Base-by-base conservation (phyloP, 2,329 filamentous ascomycete genomes). In the Fusarium agapanthi region DNA sequence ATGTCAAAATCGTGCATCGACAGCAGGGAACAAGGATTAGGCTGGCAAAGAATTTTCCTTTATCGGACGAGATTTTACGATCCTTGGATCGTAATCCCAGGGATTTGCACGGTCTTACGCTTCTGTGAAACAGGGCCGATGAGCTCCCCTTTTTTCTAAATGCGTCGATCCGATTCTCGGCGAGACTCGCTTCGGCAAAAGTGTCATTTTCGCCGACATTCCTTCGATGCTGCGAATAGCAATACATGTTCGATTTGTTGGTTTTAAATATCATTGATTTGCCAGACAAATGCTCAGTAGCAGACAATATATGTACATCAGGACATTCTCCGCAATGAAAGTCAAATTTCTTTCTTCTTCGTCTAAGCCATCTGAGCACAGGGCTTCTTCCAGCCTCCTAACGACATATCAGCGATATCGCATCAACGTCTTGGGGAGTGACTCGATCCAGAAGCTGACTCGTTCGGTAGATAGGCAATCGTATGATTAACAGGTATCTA, bases 71-170 rank as follows among this genome's bases (percentile, higher is more conserved):
- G 65, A 53, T 54, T 61, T 28, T 48, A 24, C 41, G 18, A 64
- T 64, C 24, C 65, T 15, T 53, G 58, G 50, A 54, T 65, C 65
- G 51, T 32, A 69, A 65, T 32, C 40, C 28, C 64, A 69, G 44
- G 65, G 44, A 9, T 41, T 35, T 24, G 26, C 65, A 69, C 51
- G 65, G 65, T 47, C 58, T 69, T 69, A 51, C 44, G 43, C 28
- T 62, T 69, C 58, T 60, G 26, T 69, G 65, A 65, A 69, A 69
- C 65, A 69, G 65, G 65, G 65, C 66, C 66, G 58, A 69, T 65
- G 47, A 34, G 58, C 58, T 69, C 65, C 51, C 45, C 58, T 45
- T 69, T 44, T 69, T 69, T 58, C 45, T 34, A 48, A 53, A 69
- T 37, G 12, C 18, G 34, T 53, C 30, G 6, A 41, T 50, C 66